Evolutionary conservation across 2,329 filamentous ascomycete genomes (phyloP).

Genomic region (Talaromyces amestolkiae): DNA sequence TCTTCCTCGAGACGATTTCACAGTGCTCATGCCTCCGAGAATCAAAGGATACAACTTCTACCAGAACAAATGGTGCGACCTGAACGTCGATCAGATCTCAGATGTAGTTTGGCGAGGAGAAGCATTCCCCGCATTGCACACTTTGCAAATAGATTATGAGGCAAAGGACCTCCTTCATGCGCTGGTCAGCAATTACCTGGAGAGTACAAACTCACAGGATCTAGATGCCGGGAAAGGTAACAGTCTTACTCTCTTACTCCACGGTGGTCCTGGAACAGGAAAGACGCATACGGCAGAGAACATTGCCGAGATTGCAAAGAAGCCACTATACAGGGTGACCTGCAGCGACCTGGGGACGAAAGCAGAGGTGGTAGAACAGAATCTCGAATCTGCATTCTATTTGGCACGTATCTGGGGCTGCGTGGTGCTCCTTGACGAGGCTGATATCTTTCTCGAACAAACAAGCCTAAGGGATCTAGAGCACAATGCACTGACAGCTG

Average conservation of each 20-base stretch:
- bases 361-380: slow-evolving; percentile 41
- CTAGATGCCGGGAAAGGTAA: not conserved
- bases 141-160: not conserved
- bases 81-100: not conserved
- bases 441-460: slow-evolving; percentile 5
- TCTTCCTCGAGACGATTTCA: not conserved
- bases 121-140: not conserved
- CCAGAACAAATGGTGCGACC: not conserved
- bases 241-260: slow-evolving; percentile 50
- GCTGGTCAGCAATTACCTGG: not conserved
- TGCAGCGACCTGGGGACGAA: slow-evolving; percentile 50
- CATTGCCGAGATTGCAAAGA: slow-evolving; percentile 51
- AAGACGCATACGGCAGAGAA: slow-evolving; percentile 55
- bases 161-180: not conserved
- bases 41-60: not conserved
- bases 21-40: not conserved
- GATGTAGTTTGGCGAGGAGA: not conserved
- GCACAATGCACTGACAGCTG: slow-evolving; percentile 5
- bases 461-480: not conserved
- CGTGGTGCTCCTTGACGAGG: not conserved
- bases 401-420: slow-evolving; percentile 25
- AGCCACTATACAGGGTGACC: slow-evolving; percentile 51
- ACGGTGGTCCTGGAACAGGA: slow-evolving; percentile 53
- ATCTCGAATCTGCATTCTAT: slow-evolving; percentile 15
- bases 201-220: no score